Base-by-base conservation (phyloP, 805 yeast species). In the Saturnispora dispora region DNA sequence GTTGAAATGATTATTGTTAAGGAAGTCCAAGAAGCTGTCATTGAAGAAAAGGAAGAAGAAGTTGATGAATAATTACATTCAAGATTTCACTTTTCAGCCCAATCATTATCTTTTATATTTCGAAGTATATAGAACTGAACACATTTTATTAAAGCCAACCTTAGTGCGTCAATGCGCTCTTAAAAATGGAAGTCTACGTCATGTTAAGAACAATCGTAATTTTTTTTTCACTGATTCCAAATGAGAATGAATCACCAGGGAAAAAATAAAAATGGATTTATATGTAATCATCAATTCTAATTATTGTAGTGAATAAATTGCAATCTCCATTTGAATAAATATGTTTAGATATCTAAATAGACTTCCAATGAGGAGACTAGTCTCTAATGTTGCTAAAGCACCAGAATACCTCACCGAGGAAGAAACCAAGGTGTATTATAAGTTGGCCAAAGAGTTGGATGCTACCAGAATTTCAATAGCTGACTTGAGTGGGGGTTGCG, bases 401-500 rank as follows among this genome's bases (percentile, higher is more conserved):
- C 53, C 55, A 6, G 32, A 46, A 5, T 28, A 20, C 83, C 22
- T 53, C 3, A 46, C 54, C 9, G 25, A 41, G 9, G 56, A 55
- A 60, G 96, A 89, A 65, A 64, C 70, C 48, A 73, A 82, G 63
- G 77, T 89, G 25, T 82, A 71, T 60, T 68, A 73, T 25, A 79
- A 79, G 51, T 70, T 89, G 39, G 60, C 72, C 10, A 65, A 71
- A 23, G 75, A 75, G 50, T 77, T 91, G 46, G 57, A 71, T 6
- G 97, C 99, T 2, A 65, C 69, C 30, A 68, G 67, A 35, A 69
- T 90, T 45, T 73, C 75, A 27, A 97, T 91, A 6, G 72, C 75
- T 56, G 98, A 91, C 63, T 81, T 91, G 8, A 83, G 93, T 27
- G 98, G 91, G 18, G 99, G 99, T 0, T 93, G 99, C 69, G 99